phyloP scores from a whole-genome alignment of 2,329 filamentous ascomycete genomes.

The Atkinsonella hypoxylon region DNA sequence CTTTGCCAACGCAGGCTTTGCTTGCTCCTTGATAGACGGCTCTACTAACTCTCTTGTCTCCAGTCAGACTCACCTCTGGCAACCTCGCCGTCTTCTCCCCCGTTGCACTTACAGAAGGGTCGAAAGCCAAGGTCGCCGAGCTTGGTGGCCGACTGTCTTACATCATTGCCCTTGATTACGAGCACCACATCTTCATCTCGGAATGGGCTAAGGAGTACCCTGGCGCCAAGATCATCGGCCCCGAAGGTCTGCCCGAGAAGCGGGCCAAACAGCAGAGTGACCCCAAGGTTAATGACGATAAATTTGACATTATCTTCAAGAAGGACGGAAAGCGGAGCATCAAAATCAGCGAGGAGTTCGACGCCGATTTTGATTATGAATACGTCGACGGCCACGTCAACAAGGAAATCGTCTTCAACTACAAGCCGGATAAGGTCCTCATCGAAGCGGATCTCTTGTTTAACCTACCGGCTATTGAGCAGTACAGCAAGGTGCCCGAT shows the following conservation, averaged over 20 bases:
- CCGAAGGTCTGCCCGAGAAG: constrained; percentile 75
- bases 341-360: constrained; percentile 64
- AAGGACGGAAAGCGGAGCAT: constrained; percentile 38
- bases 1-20: neutral
- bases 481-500: constrained; percentile 60
- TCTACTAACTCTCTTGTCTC: neutral
- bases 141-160: constrained; percentile 65
- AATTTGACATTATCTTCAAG: constrained; percentile 58
- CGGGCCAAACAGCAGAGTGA: constrained; percentile 45
- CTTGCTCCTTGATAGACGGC: neutral
- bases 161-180: constrained; percentile 75
- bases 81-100: constrained; percentile 84
- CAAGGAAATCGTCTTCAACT: constrained; percentile 78
- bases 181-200: constrained; percentile 90
- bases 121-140: constrained; percentile 49
- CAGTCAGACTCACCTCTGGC: constrained; percentile 68
- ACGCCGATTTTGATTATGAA: constrained; percentile 74
- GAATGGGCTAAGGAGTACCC: constrained; percentile 76
- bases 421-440: constrained; percentile 65
- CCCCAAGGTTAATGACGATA: constrained; percentile 33
- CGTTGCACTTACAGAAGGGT: constrained; percentile 67
- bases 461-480: constrained; percentile 79
- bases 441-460: constrained; percentile 89
- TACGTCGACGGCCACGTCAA: constrained; percentile 71
- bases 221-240: constrained; percentile 65